Evolutionary conservation across 2,329 filamentous ascomycete species (phyloP).

Genomic region (Aureobasidium sp.): DNA sequence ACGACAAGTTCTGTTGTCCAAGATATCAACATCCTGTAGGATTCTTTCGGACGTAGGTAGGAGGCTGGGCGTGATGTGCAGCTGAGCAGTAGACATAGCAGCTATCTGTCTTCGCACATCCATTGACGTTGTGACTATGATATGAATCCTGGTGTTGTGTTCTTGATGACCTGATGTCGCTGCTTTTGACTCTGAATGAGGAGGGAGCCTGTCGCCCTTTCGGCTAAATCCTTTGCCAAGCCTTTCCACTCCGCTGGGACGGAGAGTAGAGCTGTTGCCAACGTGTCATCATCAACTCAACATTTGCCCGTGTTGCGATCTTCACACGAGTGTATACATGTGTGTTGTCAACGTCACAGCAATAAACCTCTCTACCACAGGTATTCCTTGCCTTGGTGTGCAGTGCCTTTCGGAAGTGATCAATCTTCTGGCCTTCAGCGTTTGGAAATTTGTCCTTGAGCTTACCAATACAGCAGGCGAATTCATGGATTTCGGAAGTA

Average conservation of each 20-base stretch:
- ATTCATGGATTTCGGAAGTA: too few relatives aligned
- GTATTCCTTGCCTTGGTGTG: too few relatives aligned
- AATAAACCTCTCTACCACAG: too few relatives aligned
- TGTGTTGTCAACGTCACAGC: slow-evolving; percentile 38
- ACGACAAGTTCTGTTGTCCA: not conserved
- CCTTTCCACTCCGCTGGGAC: not conserved
- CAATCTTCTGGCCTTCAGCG: too few relatives aligned
- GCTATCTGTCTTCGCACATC: not conserved
- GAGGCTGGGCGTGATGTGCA: not conserved
- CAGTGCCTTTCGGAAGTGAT: too few relatives aligned
- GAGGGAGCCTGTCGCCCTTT: not conserved
- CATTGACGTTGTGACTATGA: not conserved
- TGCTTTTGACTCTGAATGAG: not conserved
- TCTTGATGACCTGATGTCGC: not conserved
- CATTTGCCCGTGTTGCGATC: too few relatives aligned
- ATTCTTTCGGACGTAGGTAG: not conserved
- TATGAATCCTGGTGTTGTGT: not conserved
- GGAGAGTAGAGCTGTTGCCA: not conserved
- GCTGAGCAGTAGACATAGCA: not conserved
- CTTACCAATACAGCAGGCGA: too few relatives aligned
- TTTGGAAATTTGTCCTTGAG: too few relatives aligned
- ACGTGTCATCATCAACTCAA: slow-evolving; percentile 25
- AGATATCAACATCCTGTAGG: not conserved
- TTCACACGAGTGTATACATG: slow-evolving; percentile 29
- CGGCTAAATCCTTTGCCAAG: not conserved